Conservation (phyloP, 1,284 basidiomycete species). For the Coniophora puteana region DNA sequence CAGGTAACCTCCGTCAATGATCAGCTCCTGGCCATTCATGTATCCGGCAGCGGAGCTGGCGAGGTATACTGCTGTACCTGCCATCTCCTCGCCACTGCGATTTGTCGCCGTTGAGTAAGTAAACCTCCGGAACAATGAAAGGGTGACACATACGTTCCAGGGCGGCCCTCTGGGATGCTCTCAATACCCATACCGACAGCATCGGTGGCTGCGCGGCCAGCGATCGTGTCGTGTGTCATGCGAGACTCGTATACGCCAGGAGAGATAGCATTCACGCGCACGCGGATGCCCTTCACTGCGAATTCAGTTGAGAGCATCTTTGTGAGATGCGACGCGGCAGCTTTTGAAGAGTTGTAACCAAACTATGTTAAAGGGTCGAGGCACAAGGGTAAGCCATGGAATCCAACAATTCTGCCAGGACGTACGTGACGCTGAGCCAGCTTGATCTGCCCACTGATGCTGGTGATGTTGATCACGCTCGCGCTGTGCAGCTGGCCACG, state of each 20-base stretch:
- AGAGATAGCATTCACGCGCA: slow-evolving; percentile 67
- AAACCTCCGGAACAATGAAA: background rate
- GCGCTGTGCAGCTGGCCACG: no score
- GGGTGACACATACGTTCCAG: slow-evolving; percentile 57
- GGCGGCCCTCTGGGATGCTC: slow-evolving; percentile 57
- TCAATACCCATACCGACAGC: slow-evolving; percentile 50
- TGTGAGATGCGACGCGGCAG: slow-evolving; percentile 69
- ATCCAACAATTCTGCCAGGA: slow-evolving; percentile 9
- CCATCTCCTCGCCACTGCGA: slow-evolving; percentile 66
- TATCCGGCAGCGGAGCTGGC: slow-evolving; percentile 68
- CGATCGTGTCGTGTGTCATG: slow-evolving; percentile 60
- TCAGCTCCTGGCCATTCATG: slow-evolving; percentile 70
- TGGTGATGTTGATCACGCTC: slow-evolving; percentile 72
- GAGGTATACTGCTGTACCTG: slow-evolving; percentile 70
- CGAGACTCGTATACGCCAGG: slow-evolving; percentile 74
- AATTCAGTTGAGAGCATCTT: slow-evolving; percentile 74
- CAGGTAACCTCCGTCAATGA: slow-evolving; percentile 69
- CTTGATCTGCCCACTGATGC: slow-evolving; percentile 68
- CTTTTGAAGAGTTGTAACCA: slow-evolving; percentile 76
- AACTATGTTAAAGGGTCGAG: slow-evolving; percentile 42
- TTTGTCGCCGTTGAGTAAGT: background rate
- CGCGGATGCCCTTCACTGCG: slow-evolving; percentile 59
- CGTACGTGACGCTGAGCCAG: slow-evolving; percentile 71
- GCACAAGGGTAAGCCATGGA: background rate
- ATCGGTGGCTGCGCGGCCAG: slow-evolving; percentile 44